Conservation (phyloP, 257 asterid species). For the Solanum ossicruentum region DNA sequence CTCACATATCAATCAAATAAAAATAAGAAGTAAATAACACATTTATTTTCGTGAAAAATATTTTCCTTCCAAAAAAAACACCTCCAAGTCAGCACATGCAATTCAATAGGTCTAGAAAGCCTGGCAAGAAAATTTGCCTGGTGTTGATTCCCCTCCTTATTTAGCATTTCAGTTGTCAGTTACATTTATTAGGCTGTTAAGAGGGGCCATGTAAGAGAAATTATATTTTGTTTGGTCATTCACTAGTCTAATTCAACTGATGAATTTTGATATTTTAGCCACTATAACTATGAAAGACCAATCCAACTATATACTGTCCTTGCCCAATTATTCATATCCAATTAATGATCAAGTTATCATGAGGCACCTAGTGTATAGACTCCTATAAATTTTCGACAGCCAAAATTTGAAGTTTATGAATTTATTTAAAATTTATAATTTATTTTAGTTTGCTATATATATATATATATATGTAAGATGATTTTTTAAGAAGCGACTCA, state of each 20-base stretch:
- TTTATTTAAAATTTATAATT: not conserved
- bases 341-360: not conserved
- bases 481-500: no score
- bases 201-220: not conserved
- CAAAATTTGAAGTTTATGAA: not conserved
- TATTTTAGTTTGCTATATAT: not conserved
- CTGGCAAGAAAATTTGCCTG: not conserved
- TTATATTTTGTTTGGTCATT: not conserved
- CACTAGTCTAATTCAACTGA: not conserved
- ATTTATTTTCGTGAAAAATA: not conserved
- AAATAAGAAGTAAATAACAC: not conserved
- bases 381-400: not conserved
- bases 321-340: not conserved
- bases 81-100: not conserved
- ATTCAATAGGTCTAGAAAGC: not conserved
- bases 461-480: no score
- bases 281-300: not conserved
- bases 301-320: not conserved
- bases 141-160: not conserved
- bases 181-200: not conserved
- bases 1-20: not conserved
- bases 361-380: not conserved
- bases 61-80: not conserved
- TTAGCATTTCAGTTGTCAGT: not conserved
- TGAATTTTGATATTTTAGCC: not conserved